These are phyloP conservation scores for Rhizopus microsporus DNA, from an alignment of 371 early-diverging fungal species.

Conservation along the genomic window DNA sequence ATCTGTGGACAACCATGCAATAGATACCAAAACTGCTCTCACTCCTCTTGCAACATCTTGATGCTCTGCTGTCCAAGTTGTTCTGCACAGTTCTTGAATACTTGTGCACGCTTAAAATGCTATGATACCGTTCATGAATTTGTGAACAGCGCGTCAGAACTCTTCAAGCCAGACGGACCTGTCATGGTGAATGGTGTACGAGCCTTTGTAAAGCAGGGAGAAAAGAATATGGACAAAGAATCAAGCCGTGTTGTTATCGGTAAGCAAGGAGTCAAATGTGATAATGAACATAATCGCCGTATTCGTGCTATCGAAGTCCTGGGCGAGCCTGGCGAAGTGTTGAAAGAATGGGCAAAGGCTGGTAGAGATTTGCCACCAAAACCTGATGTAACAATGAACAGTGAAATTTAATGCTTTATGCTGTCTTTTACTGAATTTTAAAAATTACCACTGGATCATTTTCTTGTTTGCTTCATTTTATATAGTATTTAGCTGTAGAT, in stretches of 20 bases:
- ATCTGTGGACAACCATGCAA: constrained; percentile 72
- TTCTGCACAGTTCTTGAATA: constrained; percentile 56
- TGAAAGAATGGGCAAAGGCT: constrained; percentile 45
- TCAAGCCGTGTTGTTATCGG: constrained; percentile 41
- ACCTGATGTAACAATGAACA: background rate
- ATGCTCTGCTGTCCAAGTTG: constrained; percentile 75
- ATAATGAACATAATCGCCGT: constrained; percentile 40
- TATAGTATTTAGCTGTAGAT: no score
- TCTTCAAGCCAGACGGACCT: constrained; percentile 39
- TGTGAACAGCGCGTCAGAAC: constrained; percentile 17
- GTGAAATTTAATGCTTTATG: background rate
- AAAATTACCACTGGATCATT: background rate
- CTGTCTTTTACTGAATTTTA: background rate
- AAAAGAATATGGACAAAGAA: constrained; percentile 22
- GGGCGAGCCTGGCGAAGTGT: constrained; percentile 50
- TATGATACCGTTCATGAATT: constrained; percentile 56
- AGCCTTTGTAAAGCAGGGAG: constrained; percentile 39
- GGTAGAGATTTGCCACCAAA: constrained; percentile 41
- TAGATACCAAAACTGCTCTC: constrained; percentile 73
- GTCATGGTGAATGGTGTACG: constrained; percentile 42
- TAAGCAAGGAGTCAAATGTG: constrained; percentile 42
- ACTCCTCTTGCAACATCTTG: constrained; percentile 71
- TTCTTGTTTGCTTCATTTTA: no score
- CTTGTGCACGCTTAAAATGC: constrained; percentile 65
- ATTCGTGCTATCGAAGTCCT: constrained; percentile 41